Evolutionary conservation across 2,329 filamentous ascomycete species (phyloP).

Genomic region (Xylariaceae sp.): DNA sequence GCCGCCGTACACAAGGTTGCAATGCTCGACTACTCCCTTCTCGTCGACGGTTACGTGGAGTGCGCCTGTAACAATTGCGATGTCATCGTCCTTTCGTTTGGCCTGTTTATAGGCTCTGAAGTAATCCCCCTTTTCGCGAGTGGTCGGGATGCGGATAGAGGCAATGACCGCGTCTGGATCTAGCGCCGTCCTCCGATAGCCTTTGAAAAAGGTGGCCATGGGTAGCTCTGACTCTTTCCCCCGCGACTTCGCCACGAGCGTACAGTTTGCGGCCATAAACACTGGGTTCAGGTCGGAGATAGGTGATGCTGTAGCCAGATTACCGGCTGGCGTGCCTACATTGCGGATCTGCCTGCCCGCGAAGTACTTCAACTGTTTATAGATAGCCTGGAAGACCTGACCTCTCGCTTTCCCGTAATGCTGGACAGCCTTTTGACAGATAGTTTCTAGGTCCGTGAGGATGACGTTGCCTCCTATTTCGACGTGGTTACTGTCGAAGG

Average conservation of each 20-base stretch:
- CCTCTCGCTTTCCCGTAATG: conserved; percentile 67
- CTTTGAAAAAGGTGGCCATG: conserved; percentile 88
- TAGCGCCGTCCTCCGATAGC: conserved; percentile 80
- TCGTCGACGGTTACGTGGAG: conserved; percentile 68
- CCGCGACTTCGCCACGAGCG: conserved; percentile 73
- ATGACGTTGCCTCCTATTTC: conserved; percentile 91
- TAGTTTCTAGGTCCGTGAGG: conserved; percentile 82
- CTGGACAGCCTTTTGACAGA: conserved; percentile 72
- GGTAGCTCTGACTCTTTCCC: conserved; percentile 75
- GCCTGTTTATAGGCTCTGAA: conserved; percentile 92
- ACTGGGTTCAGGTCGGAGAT: conserved; percentile 97
- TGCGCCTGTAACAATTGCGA: conserved; percentile 91
- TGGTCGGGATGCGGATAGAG: conserved; percentile 77
- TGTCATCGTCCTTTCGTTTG: conserved; percentile 96
- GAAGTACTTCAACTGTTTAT: conserved; percentile 93
- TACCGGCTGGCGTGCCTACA: conserved; percentile 93
- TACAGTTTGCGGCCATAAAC: conserved; percentile 79
- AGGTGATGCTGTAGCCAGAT: conserved; percentile 87
- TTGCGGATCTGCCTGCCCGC: conserved; percentile 94
- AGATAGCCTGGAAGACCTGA: conserved; percentile 83
- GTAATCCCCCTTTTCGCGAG: conserved; percentile 69
- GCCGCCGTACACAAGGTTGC: conserved; percentile 83
- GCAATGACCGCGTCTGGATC: conserved; percentile 78
- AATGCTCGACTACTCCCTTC: conserved; percentile 63
- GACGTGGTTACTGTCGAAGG: conserved; percentile 72